Evolutionary conservation across 768 basidiomycete genomes (phyloP), one percentile per base, ranked within the genome.

Genomic region (Pseudohyphozyma bogoriensis): DNA sequence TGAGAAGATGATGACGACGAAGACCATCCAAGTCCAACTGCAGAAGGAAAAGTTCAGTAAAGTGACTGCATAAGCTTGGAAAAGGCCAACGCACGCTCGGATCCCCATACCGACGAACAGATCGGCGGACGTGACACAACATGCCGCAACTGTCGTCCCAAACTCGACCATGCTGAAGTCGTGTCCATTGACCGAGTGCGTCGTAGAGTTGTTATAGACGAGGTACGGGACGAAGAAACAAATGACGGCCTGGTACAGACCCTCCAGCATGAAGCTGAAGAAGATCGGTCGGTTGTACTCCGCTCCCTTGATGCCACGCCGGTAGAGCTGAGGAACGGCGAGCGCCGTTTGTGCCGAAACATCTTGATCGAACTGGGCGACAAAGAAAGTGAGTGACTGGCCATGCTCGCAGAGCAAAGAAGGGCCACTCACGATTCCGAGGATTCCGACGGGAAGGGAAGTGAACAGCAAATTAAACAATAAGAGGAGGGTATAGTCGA

Each of bases 211-310:
- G 47, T 83, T 72, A 59, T 72, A 75, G 50, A 73, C 70, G 33
- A 74, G 45, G 72, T 82, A 95, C 0, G 92, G 89, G 68, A 96
- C 78, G 56, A 61, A 68, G 60, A 71, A 69, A 29, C 55, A 54
- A 54, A 70, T 56, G 77, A 89, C 82, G 0, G 91, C 93, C 70
- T 97, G 93, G 74, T 95, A 96, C 36, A 96, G 75, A 31, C 92
- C 92, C 72, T 97, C 93, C 10, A 82, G 72, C 87, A 96, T 95
- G 75, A 91, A 95, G 56, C 85, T 71, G 89, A 90, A 96, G 76
- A 97, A 97, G 76, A 87, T 90, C 54, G 77, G 64, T 13, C 89
- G 82, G 22, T 91, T 95, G 74, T 95, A 97, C 69, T 95, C 93
- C 20, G 91, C 78, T 26, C 92, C 90, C 20, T 85, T 83, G 64